Evolutionary conservation across 1,284 basidiomycete species (phyloP), one percentile per base, ranked within the genome.

Genomic region (Malassezia caprae): DNA sequence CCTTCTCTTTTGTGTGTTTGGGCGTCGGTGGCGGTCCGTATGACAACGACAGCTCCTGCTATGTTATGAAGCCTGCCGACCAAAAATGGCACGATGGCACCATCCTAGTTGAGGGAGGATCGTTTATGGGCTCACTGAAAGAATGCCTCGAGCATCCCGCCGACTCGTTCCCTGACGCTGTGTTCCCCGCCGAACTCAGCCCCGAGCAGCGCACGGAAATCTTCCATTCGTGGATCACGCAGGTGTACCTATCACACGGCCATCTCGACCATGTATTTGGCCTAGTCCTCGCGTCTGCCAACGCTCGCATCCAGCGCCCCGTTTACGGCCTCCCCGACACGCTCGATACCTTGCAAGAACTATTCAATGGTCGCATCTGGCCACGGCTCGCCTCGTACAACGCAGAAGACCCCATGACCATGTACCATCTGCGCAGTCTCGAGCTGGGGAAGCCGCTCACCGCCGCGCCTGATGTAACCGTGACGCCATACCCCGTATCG

Each of bases 301-400:
- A 84, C 6, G 68, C 84, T 15, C 72, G 76, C n/a, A 83, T 84
- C 13, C 79, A 82, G 32, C 85, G 84, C 65, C 80, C 80, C 8
- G 81, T 90, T 17, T 82, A 80, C 59, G 86, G 81, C 0, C 76
- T 82, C 8, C 76, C 79, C 41, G 77, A 81, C 41, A 84, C 82
- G 10, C 78, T 90, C 31, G 76, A 83, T 60, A 82, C 84, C 68
- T 75, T 90, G 2, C 81, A 86, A 63, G 79, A 77, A 51, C 77
- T 87, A n/a, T 90, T 90, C 70, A 80, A 83, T 3, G 84, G 83
- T 68, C 80, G 84, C 12, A 77, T 88, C 48, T 90, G 87, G 87
- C 87, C 87, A 1, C 84, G 83, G 61, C 79, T 90, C 17, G 87
- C 85, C 2, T 83, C 84, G 10, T 85, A 83, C 80, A 78, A 84